Percentiles rank a stretch among this genome's conserved stretches.
Conservation (phyloP, 2,329 filamentous ascomycete species). For the Colletotrichum eleusines region DNA sequence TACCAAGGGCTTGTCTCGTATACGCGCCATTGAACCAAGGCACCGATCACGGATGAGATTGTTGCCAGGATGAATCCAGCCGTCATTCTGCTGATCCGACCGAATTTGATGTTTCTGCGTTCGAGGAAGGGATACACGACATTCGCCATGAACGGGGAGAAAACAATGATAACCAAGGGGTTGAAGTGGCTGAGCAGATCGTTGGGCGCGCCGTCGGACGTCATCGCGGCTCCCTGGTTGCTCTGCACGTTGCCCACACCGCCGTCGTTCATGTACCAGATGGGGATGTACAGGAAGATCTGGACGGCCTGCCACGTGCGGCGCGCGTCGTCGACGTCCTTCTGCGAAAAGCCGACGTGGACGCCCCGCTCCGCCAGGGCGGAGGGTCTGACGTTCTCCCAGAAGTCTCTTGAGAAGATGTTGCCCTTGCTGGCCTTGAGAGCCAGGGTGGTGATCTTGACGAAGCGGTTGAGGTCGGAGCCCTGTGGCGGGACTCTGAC, state of each 20-base stretch:
- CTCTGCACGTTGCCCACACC: conserved; percentile 53
- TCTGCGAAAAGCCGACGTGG: conserved; percentile 71
- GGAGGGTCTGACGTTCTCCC: conserved; percentile 70
- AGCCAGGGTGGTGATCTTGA: conserved; percentile 66
- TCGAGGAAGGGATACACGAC: conserved; percentile 69
- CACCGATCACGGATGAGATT: conserved; percentile 66
- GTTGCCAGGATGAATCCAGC: conserved; percentile 65
- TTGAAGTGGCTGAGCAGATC: conserved; percentile 72
- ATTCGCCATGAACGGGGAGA: conserved; percentile 64
- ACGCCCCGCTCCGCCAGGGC: conserved; percentile 57
- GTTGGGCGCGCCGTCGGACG: conserved; percentile 66
- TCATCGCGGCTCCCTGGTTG: conserved; percentile 58
- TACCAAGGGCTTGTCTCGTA: conserved; percentile 66
- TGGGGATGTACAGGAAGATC: conserved; percentile 57
- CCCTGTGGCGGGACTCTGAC: conserved; percentile 69
- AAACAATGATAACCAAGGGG: conserved; percentile 69
- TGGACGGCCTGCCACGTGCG: conserved; percentile 60
- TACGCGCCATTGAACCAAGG: conserved; percentile 69
- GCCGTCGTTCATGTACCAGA: conserved; percentile 56
- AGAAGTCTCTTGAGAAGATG: conserved; percentile 66
- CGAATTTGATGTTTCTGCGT: conserved; percentile 64
- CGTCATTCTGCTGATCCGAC: conserved; percentile 68
- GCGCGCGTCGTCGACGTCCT: conserved; percentile 74
- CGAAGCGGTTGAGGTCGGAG: conserved; percentile 72
- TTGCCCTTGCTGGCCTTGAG: conserved; percentile 66